Evolutionary conservation across 2,329 filamentous ascomycete genomes (phyloP), one percentile per base, ranked within the genome.

Genomic region (Sporothrix dimorphospora): DNA sequence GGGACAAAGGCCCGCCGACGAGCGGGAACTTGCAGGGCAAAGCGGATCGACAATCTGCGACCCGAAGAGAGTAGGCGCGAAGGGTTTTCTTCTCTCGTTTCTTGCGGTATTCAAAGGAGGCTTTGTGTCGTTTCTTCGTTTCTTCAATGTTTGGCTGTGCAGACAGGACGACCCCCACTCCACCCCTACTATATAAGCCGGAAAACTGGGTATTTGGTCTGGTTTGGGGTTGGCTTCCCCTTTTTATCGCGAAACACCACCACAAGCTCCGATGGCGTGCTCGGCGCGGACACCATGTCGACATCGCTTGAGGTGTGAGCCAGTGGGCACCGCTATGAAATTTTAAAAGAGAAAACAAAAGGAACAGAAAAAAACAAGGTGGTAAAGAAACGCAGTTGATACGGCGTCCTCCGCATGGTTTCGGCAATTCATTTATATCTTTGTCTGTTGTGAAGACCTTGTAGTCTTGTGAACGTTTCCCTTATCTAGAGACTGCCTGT

Each of bases 231-330:
- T 57, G 67, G 67, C 47, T 40, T 42, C 7, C 34, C 8, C 34
- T 14, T 19, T 45, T 24, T 70, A n/a, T 65, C 69, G 42, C 65
- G 21, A 65, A 63, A 66, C 57, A 72, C 61, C 68, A 72, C 51
- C 68, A 21, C 71, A 72, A 68, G 71, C 68, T 57, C 38, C 21
- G 61, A 72, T 72, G 71, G 71, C 71, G 71, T 72, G 71, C 71
- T 72, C 71, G 66, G 24, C 57, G 55, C 66, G 66, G 66, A 55
- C 42, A 34, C 63, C 51, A 72, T 72, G 71, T 69, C 71, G 71
- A 69, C 66, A 69, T 72, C 6, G 24, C 38, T 16, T 14, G 21
- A 47, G 40, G 63, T 49, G 42, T 34, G 38, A 19, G 61, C 57
- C 61, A 47, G n/a, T n/a, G n/a, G n/a, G n/a, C n/a, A n/a, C n/a